Base-by-base conservation (phyloP, 78 protist genomes). In the Dictyostelium citrinum region DNA sequence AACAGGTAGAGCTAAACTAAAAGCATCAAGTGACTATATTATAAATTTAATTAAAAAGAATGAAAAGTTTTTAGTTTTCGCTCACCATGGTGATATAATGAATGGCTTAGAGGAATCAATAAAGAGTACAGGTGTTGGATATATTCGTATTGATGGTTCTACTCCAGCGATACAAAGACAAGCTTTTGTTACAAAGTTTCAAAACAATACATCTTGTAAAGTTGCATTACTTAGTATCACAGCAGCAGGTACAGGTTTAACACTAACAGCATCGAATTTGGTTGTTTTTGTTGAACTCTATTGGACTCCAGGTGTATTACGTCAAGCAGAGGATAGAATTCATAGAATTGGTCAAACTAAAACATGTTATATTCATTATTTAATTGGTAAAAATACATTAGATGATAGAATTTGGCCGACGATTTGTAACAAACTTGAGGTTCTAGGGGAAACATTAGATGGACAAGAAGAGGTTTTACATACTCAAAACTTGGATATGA, bases 231-330 rank as follows among this genome's bases (percentile, higher is more conserved):
- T 98, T 22, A 75, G 96, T 33, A 83, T 98, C 61, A 94, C 90
- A 33, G 99, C 98, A 0, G 98, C 98, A 14, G 96, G 97, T 16
- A 43, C 88, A 27, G 99, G 99, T 33, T 7, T 98, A 29, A 96
- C 98, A 10, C 80, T 98, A 51, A 97, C 98, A 2, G 97, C 93
- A n/a, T 94, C 98, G 7, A 41, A 91, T 16, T 17, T 82, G 35
- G 98, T 97, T 17, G 90, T 98, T 20, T 97, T 98, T 61, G 97
- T 95, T 2, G 99, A 98, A 82, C 91, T 98, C 31, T 72, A 85
- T 60, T 97, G 98, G 98, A 95, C 83, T 12, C 97, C 97, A 0
- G 97, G 97, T 71, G 88, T 90, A 22, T 46, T 95, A n/a, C 58
- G 86, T 22, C 97, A 95, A 60, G 97, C 97, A n/a, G 97, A 95